Evolutionary conservation across 768 basidiomycete genomes (phyloP).

Genomic region (Mycena maculata): DNA sequence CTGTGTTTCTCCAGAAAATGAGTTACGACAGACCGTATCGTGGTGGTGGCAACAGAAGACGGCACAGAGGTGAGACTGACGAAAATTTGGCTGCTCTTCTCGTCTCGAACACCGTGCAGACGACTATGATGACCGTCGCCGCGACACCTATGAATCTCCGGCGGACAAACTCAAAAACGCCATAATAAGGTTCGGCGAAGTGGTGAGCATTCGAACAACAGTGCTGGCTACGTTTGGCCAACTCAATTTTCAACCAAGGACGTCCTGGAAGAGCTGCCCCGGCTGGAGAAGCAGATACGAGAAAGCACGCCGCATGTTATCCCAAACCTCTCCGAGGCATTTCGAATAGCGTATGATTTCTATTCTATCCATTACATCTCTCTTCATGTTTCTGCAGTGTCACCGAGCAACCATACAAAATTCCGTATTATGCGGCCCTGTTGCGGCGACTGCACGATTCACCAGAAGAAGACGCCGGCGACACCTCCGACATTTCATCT

Average conservation of each 20-base stretch:
- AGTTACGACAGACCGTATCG: slow-evolving; percentile 66
- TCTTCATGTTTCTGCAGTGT: slow-evolving; percentile 59
- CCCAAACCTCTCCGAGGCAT: slow-evolving; percentile 75
- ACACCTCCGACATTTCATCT: slow-evolving; percentile 57
- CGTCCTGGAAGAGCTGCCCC: slow-evolving; percentile 73
- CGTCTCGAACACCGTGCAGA: slow-evolving; percentile 53
- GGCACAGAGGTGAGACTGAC: slow-evolving; percentile 64
- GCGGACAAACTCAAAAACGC: slow-evolving; percentile 75
- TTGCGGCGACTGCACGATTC: slow-evolving; percentile 74
- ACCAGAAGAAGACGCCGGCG: slow-evolving; percentile 43
- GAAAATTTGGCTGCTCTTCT: slow-evolving; percentile 35
- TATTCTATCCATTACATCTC: neutral
- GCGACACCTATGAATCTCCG: slow-evolving; percentile 74
- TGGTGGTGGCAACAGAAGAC: slow-evolving; percentile 60
- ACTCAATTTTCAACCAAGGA: slow-evolving; percentile 59
- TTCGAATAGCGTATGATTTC: slow-evolving; percentile 72
- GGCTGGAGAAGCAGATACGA: slow-evolving; percentile 72
- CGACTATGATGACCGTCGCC: slow-evolving; percentile 76
- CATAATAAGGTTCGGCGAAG: slow-evolving; percentile 84
- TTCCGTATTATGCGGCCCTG: slow-evolving; percentile 87
- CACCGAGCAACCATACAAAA: slow-evolving; percentile 95
- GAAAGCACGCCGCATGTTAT: slow-evolving; percentile 69
- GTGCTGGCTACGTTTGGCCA: neutral
- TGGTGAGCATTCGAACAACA: slow-evolving; percentile 64
- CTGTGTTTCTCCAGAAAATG: slow-evolving; percentile 52